Base-by-base conservation (phyloP, 371 early-diverging fungal genomes). In the Syncephalastrum sp. region DNA sequence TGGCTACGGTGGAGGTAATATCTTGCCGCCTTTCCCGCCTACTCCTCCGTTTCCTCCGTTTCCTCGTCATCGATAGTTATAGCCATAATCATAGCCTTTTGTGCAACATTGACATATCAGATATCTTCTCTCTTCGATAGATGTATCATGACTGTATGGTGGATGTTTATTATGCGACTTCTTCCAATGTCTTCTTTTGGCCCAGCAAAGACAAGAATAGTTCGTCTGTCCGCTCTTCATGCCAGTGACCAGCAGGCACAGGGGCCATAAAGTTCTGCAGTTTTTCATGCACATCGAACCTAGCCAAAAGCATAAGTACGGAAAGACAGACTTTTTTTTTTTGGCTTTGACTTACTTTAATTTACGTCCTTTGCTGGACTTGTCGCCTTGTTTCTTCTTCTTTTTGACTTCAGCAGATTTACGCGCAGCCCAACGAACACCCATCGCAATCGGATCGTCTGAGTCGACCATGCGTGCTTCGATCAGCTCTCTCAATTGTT, bases 211-310 rank as follows among this genome's bases (percentile, higher is more conserved):
- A 86, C 2, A 86, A 70, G 61, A 91, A 95, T 21, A 96, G 78
- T 72, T 96, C 96, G 44, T 91, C 90, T 1, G 85, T 75, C 93
- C 91, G 95, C 54, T 85, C 85, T 45, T 92, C 94, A 65, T 93
- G 94, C 97, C 97, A 96, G 5, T 83, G 77, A 15, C 91, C 92
- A 21, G 82, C 64, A 23, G 94, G 92, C 54, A 91, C 79, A 33
- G 98, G 94, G 5, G 91, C 92, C 97, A 97, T 97, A 70, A 95
- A 97, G 68, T 92, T 93, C 66, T 89, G 90, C 17, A 97, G 69
- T 63, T 96, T 97, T 61, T 95, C 96, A 68, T 95, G 95, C 4
- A 93, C 91, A 61, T 95, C 89, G 68, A 91, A 96, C 68, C 87
- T 82, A 69, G 50, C 12, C 1, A 7, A 6, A 10, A 33, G 38